Conservation (phyloP, 2,329 filamentous ascomycete species). For the Alternaria triticimaculans region DNA sequence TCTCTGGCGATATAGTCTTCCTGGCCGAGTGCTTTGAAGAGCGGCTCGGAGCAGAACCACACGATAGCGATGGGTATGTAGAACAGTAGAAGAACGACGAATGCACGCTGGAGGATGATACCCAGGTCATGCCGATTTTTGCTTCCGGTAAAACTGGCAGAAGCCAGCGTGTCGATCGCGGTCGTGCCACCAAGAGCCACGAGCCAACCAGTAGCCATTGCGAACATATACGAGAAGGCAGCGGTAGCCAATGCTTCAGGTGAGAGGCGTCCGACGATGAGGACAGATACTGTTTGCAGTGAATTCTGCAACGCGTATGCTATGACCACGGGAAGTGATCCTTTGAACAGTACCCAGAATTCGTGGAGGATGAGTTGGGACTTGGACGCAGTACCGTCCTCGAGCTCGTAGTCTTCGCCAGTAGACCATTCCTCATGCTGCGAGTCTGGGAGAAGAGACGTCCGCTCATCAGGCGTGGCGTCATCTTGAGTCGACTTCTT, state of each 20-base stretch:
- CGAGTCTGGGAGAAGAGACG: constrained; percentile 53
- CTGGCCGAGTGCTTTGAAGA: constrained; percentile 79
- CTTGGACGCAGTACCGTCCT: constrained; percentile 43
- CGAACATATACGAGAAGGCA: constrained; percentile 93
- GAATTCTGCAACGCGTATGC: constrained; percentile 88
- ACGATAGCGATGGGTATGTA: constrained; percentile 75
- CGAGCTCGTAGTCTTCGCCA: constrained; percentile 49
- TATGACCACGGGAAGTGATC: constrained; percentile 78
- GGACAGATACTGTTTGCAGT: constrained; percentile 79
- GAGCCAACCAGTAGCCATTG: constrained; percentile 86
- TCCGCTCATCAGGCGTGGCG: constrained; percentile 50
- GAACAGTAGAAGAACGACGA: constrained; percentile 74
- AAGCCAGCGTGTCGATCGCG: constrained; percentile 83
- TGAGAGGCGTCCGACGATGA: constrained; percentile 80
- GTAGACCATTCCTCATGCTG: constrained; percentile 43
- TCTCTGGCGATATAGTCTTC: constrained; percentile 77
- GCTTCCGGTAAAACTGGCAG: constrained; percentile 81
- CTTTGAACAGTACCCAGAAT: constrained; percentile 71
- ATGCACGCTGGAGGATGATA: constrained; percentile 76
- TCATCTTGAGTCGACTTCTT: constrained; percentile 25
- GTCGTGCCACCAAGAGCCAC: constrained; percentile 86
- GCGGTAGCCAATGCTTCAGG: constrained; percentile 81
- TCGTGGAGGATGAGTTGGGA: constrained; percentile 60
- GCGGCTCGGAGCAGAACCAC: constrained; percentile 75
- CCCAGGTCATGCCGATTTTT: constrained; percentile 80